phyloP scores from a whole-genome alignment of 2,329 filamentous ascomycete genomes.

The Pezicula radicicola region DNA sequence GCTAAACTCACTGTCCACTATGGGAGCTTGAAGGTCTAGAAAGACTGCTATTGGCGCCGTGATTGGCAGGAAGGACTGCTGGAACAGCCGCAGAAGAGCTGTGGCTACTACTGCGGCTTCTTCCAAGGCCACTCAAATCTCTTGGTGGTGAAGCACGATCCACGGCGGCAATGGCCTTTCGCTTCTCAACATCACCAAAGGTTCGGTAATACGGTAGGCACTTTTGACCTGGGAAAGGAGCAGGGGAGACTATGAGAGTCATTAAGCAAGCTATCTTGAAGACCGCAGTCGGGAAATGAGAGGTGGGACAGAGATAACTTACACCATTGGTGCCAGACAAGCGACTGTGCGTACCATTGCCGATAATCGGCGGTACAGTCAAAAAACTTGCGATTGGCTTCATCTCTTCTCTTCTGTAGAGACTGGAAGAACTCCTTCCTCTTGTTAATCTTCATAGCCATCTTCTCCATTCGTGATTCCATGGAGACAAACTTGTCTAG shows the following conservation, averaged over 20 bases:
- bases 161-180: not conserved
- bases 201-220: not conserved
- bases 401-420: not conserved
- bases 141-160: not conserved
- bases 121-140: not conserved
- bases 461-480: not conserved
- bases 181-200: no score
- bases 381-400: not conserved
- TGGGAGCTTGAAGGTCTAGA: no score
- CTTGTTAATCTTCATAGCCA: not conserved
- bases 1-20: no score
- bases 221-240: not conserved
- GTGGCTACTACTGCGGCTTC: no score
- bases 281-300: not conserved
- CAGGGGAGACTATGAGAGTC: not conserved
- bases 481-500: not conserved
- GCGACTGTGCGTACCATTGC: constrained; percentile 7
- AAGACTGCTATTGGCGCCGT: no score
- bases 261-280: not conserved
- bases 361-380: constrained; percentile 4
- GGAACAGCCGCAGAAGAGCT: no score
- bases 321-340: constrained; percentile 10
- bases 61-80: no score
- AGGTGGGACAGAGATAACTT: not conserved
- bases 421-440: not conserved